Evolutionary conservation across 192 early-diverging fungal genomes (phyloP), one percentile per base, ranked within the genome.

Genomic region (Phlyctochytrium bullatum): DNA sequence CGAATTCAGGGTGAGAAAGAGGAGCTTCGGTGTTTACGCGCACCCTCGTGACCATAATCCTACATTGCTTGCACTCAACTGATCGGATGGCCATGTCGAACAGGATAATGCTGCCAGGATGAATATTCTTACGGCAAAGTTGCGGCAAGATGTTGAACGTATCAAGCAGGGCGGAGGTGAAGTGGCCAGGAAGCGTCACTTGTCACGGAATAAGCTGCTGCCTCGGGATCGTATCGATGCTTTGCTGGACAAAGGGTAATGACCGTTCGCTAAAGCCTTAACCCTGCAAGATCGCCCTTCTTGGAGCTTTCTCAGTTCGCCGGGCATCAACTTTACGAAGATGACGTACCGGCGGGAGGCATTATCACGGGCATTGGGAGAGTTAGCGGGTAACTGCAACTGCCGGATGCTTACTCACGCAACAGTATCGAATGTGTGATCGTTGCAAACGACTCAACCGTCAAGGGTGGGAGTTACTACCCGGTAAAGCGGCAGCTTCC

Each of bases 381-480:
- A 14, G 88, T 98, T 28, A 87, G 83, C 78, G 94, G 93, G 88
- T 89, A 80, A 67, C 23, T 2, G 34, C 23, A 56, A 31, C 30
- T 29, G 20, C 29, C 53, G 10, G 16, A 70, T 67, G 1, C 51
- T 54, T 69, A 62, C 24, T 34, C 36, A 25, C 35, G 10, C 47
- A 47, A 59, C 67, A 89, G 89, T 24, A 83, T 92, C 27, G 92
- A 96, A 77, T 97, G 96, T 79, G 90, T 98, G 85, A 88, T 98
- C 59, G 92, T 98, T 25, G 94, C 96, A 20, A 98, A 98, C 78
- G 80, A 98, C 76, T 90, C 93, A 1, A 98, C 96, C 0, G 96
- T 98, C 61, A 98, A 98, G 80, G 96, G 96, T 71, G 96, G 96
- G 61, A 90, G 93, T 50, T 98, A 98, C 80, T 98, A 93, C 68